These are phyloP conservation scores for Diaporthe helianthi DNA, from an alignment of 2,329 filamentous ascomycete genomes.

Conservation along the genomic window DNA sequence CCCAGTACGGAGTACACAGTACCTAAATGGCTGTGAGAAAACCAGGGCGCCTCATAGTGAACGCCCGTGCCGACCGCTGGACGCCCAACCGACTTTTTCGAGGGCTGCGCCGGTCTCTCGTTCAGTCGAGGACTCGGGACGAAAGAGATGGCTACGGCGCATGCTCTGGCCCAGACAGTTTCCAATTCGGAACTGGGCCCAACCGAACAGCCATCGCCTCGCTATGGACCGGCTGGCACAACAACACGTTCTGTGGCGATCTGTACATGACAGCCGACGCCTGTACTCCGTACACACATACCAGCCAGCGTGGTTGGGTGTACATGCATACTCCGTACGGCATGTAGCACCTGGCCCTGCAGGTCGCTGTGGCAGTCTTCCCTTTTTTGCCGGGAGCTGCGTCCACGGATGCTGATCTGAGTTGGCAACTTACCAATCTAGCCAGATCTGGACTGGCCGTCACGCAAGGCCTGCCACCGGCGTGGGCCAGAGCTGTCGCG, in stretches of 20 bases:
- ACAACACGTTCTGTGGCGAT: constrained; percentile 5
- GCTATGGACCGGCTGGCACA: not conserved
- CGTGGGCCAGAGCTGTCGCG: constrained; percentile 23
- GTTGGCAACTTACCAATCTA: constrained; percentile 25
- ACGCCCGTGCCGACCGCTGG: not conserved
- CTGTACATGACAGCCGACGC: not conserved
- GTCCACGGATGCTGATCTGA: constrained; percentile 29
- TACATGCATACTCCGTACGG: constrained; percentile 3
- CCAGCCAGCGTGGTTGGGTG: constrained; percentile 17
- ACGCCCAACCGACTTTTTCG: constrained; percentile 1
- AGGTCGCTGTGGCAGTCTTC: constrained; percentile 12
- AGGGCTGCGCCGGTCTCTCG: not conserved
- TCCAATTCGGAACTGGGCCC: constrained; percentile 15
- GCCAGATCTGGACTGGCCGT: constrained; percentile 27
- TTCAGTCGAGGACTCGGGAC: not conserved
- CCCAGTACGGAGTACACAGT: constrained; percentile 8
- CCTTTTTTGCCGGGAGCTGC: constrained; percentile 23
- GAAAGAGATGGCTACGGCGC: not conserved
- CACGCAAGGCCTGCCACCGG: constrained; percentile 27
- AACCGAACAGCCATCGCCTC: constrained; percentile 4
- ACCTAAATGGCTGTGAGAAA: not conserved
- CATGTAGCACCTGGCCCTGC: constrained; percentile 23
- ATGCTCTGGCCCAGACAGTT: constrained; percentile 3
- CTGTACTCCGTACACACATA: constrained; percentile 10
- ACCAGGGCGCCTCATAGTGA: not conserved